Evolutionary conservation across 148 eudicot genomes (phyloP), one percentile per base, ranked within the genome.

Genomic region (Agrostemma githago): DNA sequence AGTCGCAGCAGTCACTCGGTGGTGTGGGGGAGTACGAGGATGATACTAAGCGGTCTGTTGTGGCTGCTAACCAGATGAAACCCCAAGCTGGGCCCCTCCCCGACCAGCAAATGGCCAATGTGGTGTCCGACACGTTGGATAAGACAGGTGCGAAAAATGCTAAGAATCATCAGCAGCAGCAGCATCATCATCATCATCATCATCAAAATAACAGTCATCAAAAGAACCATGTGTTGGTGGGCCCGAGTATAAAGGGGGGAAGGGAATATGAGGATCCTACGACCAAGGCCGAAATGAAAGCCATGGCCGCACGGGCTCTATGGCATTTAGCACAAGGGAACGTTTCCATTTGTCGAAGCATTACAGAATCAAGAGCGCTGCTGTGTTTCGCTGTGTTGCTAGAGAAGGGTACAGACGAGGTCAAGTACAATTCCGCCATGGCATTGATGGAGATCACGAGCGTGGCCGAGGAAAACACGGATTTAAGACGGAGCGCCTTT

Each of bases 281-380:
- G 4, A 87, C 89, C 1, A 90, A 93, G 77, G 87, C 94, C 0
- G 84, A 90, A 54, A 93, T 93, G 98, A 93, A 93, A 72, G 88
- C 90, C 3, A 88, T 91, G 98, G 83, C 96, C 0, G 90, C 96
- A 0, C 72, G 94, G 57, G 94, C 98, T 8, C 79, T 93, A 0
- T 82, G 96, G 88, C 74, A 86, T 59, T 84, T 93, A 19, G 88
- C 92, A 6, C 75, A 78, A 8, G 93, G 92, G 4, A 93, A 93
- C 7, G 88, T 84, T n/a, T 58, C 79, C 0, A 85, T 90, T 6
- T 90, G 98, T 42, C 70, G 81, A 4, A 85, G 83, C 74, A 88
- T 93, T 8, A 90, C 94, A 0, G 96, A 93, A 63, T 90, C 96
- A 0, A 74, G 92, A 48, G 98, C 98, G 0, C 82, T 93, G 12